Conservation (phyloP, 371 early-diverging fungal species). For the Mucor indicus region DNA sequence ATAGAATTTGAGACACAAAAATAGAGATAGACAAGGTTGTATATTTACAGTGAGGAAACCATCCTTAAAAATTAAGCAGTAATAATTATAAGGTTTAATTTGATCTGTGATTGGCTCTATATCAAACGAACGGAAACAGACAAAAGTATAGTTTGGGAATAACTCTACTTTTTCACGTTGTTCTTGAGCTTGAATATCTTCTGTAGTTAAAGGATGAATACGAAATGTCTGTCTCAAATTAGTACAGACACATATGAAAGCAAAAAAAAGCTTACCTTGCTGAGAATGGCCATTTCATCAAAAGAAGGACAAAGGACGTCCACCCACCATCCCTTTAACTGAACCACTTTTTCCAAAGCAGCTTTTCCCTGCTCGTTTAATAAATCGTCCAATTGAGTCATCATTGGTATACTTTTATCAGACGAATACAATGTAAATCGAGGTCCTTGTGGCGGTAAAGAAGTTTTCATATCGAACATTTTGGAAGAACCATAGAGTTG, state of each 20-base stretch:
- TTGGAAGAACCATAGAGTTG: slow-evolving; percentile 15
- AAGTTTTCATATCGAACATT: not conserved
- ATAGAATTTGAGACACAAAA: not conserved
- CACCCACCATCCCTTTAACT: slow-evolving; percentile 80
- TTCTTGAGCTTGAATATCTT: slow-evolving; percentile 72
- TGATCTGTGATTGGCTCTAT: slow-evolving; percentile 46
- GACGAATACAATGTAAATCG: not conserved
- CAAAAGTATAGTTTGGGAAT: slow-evolving; percentile 70
- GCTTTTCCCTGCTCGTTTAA: slow-evolving; percentile 27
- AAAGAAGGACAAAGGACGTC: slow-evolving; percentile 78
- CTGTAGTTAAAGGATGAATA: slow-evolving; percentile 73
- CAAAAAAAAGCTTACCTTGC: slow-evolving; percentile 40
- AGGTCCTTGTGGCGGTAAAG: not conserved
- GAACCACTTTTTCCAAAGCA: slow-evolving; percentile 40
- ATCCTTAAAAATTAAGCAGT: slow-evolving; percentile 72
- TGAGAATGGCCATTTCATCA: slow-evolving; percentile 74
- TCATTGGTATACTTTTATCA: not conserved
- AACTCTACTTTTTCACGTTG: slow-evolving; percentile 75
- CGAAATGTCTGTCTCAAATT: slow-evolving; percentile 38
- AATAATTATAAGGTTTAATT: slow-evolving; percentile 71
- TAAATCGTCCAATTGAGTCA: slow-evolving; percentile 11
- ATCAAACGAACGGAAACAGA: slow-evolving; percentile 68
- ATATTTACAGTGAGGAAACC: slow-evolving; percentile 57
- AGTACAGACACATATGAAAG: not conserved
- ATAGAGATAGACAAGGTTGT: not conserved